Evolutionary conservation across 306 rosid species (phyloP).

Genomic region (Abrus precatorius): DNA sequence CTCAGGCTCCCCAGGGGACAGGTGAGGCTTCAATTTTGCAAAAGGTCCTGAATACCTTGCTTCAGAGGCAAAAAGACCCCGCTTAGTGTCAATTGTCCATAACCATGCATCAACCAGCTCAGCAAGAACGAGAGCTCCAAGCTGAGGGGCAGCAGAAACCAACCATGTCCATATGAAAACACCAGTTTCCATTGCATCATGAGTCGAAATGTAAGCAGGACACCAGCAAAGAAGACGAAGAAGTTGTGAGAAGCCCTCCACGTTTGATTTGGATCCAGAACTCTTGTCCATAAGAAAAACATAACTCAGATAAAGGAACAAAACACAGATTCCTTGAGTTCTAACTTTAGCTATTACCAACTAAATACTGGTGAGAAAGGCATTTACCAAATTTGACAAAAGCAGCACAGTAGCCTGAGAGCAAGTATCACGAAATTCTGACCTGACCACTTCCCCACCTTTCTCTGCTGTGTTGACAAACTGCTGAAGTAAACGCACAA

Average conservation of each 20-base stretch:
- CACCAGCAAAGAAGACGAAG: constrained; percentile 99
- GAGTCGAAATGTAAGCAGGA: constrained; percentile 93
- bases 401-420: constrained; percentile 98
- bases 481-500: constrained; percentile 90
- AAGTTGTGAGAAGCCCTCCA: constrained; percentile 97
- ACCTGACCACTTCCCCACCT: constrained; percentile 88
- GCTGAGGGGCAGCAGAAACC: constrained; percentile 98
- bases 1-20: constrained; percentile 95
- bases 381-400: constrained; percentile 87
- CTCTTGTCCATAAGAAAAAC: constrained; percentile 69
- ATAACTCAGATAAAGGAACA: constrained; percentile 48
- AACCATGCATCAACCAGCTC: constrained; percentile 99
- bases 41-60: constrained; percentile 84
- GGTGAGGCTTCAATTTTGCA: constrained; percentile 93
- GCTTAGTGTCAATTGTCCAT: constrained; percentile 97
- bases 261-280: constrained; percentile 81
- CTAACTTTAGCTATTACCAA: constrained; percentile 33
- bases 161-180: constrained; percentile 99
- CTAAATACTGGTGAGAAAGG: constrained; percentile 32
- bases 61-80: constrained; percentile 92
- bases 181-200: constrained; percentile 96
- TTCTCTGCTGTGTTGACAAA: constrained; percentile 91
- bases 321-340: constrained; percentile 29
- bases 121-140: constrained; percentile 93
- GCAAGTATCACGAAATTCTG: constrained; percentile 93